Base-by-base conservation (phyloP, 1,284 basidiomycete genomes). In the Erythrobasidium hasegawianum region DNA sequence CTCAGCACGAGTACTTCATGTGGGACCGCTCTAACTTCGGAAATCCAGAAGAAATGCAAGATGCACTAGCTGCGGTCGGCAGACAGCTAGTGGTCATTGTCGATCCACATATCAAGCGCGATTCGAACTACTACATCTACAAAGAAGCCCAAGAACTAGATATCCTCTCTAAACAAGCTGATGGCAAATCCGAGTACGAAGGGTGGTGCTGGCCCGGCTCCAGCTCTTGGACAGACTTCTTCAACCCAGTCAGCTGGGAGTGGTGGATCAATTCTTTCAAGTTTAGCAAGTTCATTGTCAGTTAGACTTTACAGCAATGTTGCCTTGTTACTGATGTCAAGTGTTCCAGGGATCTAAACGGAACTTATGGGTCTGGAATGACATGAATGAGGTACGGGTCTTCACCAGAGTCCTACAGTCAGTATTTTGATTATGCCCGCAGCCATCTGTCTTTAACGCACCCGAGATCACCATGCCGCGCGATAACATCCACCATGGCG, bases 201-300 rank as follows among this genome's bases (percentile, higher is more conserved):
- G 95, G 95, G 26, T 97, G 92, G 92, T 99, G 96, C 80, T 99
- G 95, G 95, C 86, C 89, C 43, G 96, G 96, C 29, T 89, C 87
- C 75, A 89, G 87, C 59, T 88, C 91, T 11, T 99, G 94, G 94
- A 86, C 94, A 59, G 96, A 99, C 78, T 95, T 91, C 79, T 96
- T 98, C 84, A 87, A 97, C 76, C 93, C 93, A 10, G 82, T 79
- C 49, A 85, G 85, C 64, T 95, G 90, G 90, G 83, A 86, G 38
- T 95, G 93, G 88, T 98, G 94, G 93, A 86, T 83, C 67, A 80
- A 81, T 10, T 81, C 94, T 68, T 96, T 94, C 81, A 87, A 87
- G 76, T 84, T 85, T 27, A 77, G 78, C 55, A 74, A 79, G 38
- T 82, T 80, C 78, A 77, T 77, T 69, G 78, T 79, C 57, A 58